Evolutionary conservation across 108 stramenopile species (phyloP).

Genomic region (Skeletonema marinoi): DNA sequence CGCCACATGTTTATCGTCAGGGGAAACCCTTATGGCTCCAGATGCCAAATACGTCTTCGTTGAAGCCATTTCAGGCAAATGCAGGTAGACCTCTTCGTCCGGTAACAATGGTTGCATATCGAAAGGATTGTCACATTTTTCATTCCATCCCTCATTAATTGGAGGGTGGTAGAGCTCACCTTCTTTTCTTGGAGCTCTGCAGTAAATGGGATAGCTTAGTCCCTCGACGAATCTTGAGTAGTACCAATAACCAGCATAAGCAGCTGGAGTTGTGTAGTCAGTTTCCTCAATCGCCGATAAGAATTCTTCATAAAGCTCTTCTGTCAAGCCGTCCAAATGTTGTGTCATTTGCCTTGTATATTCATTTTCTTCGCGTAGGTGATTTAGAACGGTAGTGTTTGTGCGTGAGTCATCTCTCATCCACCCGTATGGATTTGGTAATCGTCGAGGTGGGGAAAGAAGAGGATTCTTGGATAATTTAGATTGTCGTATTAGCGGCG

Average conservation of each 20-base stretch:
- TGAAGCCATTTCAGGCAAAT: slow-evolving; percentile 87
- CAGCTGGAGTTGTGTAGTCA: slow-evolving; percentile 81
- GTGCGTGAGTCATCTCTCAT: slow-evolving; percentile 86
- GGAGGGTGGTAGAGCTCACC: slow-evolving; percentile 33
- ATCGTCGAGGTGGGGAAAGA: slow-evolving; percentile 71
- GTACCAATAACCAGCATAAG: slow-evolving; percentile 63
- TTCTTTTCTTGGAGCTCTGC: slow-evolving; percentile 65
- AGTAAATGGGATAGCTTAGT: slow-evolving; percentile 82
- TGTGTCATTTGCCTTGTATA: slow-evolving; percentile 67
- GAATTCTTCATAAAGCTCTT: slow-evolving; percentile 70
- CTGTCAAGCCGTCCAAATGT: slow-evolving; percentile 65
- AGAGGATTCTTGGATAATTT: slow-evolving; percentile 60
- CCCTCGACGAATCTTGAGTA: slow-evolving; percentile 92
- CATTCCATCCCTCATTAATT: slow-evolving; percentile 45
- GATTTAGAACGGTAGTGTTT: slow-evolving; percentile 70
- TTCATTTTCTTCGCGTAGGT: slow-evolving; percentile 84
- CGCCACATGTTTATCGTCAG: slow-evolving; percentile 70
- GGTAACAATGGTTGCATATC: slow-evolving; percentile 45
- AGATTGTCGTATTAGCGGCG: slow-evolving; percentile 56
- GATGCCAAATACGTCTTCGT: slow-evolving; percentile 82
- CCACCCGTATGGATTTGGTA: slow-evolving; percentile 92
- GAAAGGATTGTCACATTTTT: slow-evolving; percentile 40
- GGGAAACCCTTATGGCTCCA: slow-evolving; percentile 67
- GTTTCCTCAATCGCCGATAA: slow-evolving; percentile 72
- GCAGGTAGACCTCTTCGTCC: slow-evolving; percentile 81